These are phyloP conservation scores for Dunaliella primolecta DNA, from an alignment of 139 green algal species.

Conservation along the genomic window DNA sequence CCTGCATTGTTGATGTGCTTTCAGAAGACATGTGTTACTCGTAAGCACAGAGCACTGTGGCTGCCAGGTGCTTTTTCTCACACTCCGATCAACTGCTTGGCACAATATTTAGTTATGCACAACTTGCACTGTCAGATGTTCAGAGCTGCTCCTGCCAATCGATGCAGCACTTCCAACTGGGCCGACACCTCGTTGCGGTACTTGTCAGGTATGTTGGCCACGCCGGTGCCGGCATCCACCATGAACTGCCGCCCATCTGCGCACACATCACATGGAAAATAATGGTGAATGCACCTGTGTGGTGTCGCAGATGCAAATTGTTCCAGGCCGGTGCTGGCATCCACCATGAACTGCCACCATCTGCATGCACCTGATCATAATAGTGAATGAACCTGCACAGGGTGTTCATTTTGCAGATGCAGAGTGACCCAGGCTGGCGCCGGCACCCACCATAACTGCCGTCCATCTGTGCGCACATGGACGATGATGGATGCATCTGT, in stretches of 20 bases:
- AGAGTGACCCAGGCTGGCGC: constrained; percentile 15
- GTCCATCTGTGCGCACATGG: background rate
- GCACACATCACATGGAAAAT: too few relatives aligned
- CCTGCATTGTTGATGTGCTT: too few relatives aligned
- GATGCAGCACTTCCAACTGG: constrained; percentile 13
- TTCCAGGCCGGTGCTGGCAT: constrained; percentile 22
- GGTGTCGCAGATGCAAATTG: background rate
- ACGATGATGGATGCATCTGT: background rate
- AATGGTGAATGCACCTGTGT: background rate
- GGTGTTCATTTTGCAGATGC: background rate
- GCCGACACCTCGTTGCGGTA: constrained; percentile 13
- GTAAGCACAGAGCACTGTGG: too few relatives aligned
- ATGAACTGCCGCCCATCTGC: constrained; percentile 33
- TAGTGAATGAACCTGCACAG: background rate
- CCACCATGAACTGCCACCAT: constrained; percentile 28
- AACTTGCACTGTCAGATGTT: background rate
- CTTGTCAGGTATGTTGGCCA: constrained; percentile 17
- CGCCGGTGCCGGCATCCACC: constrained; percentile 21
- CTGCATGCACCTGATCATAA: constrained; percentile 12
- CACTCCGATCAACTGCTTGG: too few relatives aligned
- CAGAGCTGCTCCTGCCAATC: constrained; percentile 3
- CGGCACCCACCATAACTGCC: constrained; percentile 23
- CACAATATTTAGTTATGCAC: too few relatives aligned
- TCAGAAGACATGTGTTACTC: too few relatives aligned
- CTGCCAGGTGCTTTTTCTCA: too few relatives aligned